phyloP scores from a whole-genome alignment of 352 stramenopile genomes.

The Aphanomyces invadans region DNA sequence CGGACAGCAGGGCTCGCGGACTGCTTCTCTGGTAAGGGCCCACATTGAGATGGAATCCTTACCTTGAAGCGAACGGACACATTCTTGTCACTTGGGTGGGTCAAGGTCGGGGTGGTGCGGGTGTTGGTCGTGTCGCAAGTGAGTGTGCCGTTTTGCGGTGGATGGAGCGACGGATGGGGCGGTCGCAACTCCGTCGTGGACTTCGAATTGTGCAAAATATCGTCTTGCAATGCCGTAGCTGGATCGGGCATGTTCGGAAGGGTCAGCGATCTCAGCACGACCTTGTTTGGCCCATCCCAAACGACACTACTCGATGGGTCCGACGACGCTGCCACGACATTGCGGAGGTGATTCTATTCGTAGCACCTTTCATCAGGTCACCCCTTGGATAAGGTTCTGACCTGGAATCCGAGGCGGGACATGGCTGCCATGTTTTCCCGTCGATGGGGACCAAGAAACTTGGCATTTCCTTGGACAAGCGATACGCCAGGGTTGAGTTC shows the following conservation, averaged over 20 bases:
- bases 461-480: constrained; percentile 8
- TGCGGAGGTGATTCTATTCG: neutral
- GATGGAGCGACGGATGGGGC: too few species aligned
- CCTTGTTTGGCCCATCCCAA: neutral
- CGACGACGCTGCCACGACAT: too few species aligned
- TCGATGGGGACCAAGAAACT: constrained; percentile 5
- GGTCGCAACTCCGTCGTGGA: neutral
- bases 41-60: too few species aligned
- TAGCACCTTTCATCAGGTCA: neutral
- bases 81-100: too few species aligned
- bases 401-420: constrained; percentile 19
- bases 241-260: neutral
- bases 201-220: neutral
- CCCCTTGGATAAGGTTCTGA: neutral
- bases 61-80: too few species aligned
- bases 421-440: constrained; percentile 1
- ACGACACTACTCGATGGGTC: neutral
- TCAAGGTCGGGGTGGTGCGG: neutral
- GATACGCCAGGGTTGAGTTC: constrained; percentile 17
- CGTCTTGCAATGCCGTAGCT: neutral
- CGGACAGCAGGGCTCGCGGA: neutral
- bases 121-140: neutral
- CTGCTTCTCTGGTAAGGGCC: neutral
- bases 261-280: neutral
- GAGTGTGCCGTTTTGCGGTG: too few species aligned